Evolutionary conservation across 2,329 filamentous ascomycete species (phyloP).

Genomic region (Dothideomycetes sp.): DNA sequence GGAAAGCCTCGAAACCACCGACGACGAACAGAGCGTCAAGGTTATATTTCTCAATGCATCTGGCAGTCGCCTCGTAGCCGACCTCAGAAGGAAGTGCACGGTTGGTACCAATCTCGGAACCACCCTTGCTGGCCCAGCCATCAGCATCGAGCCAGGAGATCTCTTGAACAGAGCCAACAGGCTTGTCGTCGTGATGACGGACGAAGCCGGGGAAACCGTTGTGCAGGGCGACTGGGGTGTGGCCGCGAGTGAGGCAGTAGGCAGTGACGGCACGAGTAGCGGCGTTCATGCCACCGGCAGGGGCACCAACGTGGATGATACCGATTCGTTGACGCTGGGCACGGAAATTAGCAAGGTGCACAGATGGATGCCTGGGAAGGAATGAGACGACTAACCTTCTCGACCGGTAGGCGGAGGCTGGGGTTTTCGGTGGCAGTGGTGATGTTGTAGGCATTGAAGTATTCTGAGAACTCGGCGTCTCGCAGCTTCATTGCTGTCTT

Average conservation of each 20-base stretch:
- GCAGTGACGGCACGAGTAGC: slow-evolving; percentile 87
- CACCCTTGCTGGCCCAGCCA: slow-evolving; percentile 89
- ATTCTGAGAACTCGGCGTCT: slow-evolving; percentile 88
- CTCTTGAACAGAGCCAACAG: slow-evolving; percentile 69
- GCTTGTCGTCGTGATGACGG: slow-evolving; percentile 77
- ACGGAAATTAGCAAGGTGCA: slow-evolving; percentile 5
- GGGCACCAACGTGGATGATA: slow-evolving; percentile 93
- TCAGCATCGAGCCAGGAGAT: slow-evolving; percentile 93
- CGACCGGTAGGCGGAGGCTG: slow-evolving; percentile 53
- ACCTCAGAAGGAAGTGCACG: slow-evolving; percentile 81
- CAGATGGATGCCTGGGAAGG: no score
- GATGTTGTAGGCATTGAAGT: slow-evolving; percentile 81
- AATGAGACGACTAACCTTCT: slow-evolving; percentile 61
- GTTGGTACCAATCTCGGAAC: slow-evolving; percentile 96
- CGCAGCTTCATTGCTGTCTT: slow-evolving; percentile 76
- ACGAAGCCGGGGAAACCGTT: slow-evolving; percentile 94
- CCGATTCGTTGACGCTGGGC: slow-evolving; percentile 75
- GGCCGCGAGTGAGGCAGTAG: slow-evolving; percentile 85
- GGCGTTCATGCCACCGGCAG: slow-evolving; percentile 96
- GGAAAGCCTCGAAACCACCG: slow-evolving; percentile 95
- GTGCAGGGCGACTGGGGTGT: slow-evolving; percentile 84
- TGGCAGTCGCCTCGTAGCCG: slow-evolving; percentile 48
- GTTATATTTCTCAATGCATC: slow-evolving; percentile 72
- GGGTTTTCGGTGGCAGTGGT: slow-evolving; percentile 75
- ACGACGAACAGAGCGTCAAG: slow-evolving; percentile 79